These are phyloP conservation scores for Cytospora schulzeri DNA, from an alignment of 2,329 filamentous ascomycete genomes.

Conservation along the genomic window DNA sequence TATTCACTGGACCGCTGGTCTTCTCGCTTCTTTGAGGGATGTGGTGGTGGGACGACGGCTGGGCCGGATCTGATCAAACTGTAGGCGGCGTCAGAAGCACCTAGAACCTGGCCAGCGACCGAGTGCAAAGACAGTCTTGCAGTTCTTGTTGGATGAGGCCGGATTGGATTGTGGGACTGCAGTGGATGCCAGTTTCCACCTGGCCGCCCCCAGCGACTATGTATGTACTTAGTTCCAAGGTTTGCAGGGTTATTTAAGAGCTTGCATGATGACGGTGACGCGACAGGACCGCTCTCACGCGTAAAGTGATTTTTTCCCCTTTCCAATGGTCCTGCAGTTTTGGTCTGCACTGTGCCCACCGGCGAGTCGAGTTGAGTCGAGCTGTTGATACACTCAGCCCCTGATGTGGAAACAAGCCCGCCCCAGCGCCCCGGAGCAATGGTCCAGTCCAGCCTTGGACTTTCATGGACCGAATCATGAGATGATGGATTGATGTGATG, in stretches of 20 bases:
- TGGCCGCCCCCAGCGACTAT: background rate
- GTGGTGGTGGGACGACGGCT: background rate
- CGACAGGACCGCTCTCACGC: background rate
- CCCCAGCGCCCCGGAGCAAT: background rate
- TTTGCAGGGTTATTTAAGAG: background rate
- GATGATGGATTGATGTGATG: too few relatives aligned
- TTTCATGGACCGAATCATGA: background rate
- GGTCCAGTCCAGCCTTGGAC: background rate
- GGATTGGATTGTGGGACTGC: background rate
- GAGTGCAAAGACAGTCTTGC: background rate
- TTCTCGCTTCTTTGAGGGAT: background rate
- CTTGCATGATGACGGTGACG: constrained; percentile 2
- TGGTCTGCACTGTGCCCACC: constrained; percentile 1
- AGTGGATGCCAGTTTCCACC: too few relatives aligned
- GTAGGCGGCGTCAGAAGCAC: background rate
- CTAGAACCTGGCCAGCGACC: background rate
- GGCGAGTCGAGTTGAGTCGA: background rate
- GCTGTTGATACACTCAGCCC: constrained; percentile 1
- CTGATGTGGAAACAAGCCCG: background rate
- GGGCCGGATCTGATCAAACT: background rate
- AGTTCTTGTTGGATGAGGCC: background rate
- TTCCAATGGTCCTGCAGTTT: background rate
- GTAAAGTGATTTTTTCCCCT: background rate
- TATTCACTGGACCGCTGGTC: background rate
- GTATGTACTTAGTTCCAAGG: background rate